A percentile compares a stretch with the other conserved stretches of the same genome.
Conservation (phyloP, 139 green algal genomes). For the Eudorina sp. region DNA sequence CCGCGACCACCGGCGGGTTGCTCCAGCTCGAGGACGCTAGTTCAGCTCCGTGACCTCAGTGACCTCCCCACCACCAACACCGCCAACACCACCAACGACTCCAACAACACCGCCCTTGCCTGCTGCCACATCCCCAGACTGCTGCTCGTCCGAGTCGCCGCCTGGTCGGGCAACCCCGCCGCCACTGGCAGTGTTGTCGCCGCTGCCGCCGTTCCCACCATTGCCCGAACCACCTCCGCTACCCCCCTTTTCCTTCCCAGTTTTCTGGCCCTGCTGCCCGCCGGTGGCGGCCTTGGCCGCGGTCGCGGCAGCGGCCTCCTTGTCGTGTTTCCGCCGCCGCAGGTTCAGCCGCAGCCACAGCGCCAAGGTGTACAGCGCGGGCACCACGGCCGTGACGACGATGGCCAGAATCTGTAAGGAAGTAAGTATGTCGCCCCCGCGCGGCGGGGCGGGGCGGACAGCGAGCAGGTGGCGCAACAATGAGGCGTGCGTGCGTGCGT, state of each 20-base stretch:
- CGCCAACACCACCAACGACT: neutral
- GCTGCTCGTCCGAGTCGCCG: neutral
- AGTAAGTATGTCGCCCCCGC: neutral
- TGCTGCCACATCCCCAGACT: neutral
- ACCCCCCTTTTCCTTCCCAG: neutral
- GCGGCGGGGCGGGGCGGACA: too few species aligned
- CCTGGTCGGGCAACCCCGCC: neutral
- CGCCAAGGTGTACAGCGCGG: neutral
- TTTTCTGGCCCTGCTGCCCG: neutral
- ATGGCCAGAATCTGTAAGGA: conserved; percentile 7
- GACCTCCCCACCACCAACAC: too few species aligned
- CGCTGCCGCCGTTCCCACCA: neutral
- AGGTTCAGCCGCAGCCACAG: too few species aligned
- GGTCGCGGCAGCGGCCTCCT: neutral
- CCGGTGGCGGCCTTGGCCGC: neutral
- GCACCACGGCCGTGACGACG: conserved; percentile 4
- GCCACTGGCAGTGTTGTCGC: too few species aligned
- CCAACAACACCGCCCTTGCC: neutral
- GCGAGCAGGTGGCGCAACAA: too few species aligned
- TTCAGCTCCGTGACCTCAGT: too few species aligned
- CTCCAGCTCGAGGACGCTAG: too few species aligned
- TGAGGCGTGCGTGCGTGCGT: neutral
- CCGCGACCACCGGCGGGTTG: too few species aligned
- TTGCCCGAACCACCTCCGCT: too few species aligned
- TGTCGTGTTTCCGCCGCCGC: too few species aligned